Evolutionary conservation across 2,329 filamentous ascomycete genomes (phyloP).

Genomic region (Trichoderma afroharzianum): DNA sequence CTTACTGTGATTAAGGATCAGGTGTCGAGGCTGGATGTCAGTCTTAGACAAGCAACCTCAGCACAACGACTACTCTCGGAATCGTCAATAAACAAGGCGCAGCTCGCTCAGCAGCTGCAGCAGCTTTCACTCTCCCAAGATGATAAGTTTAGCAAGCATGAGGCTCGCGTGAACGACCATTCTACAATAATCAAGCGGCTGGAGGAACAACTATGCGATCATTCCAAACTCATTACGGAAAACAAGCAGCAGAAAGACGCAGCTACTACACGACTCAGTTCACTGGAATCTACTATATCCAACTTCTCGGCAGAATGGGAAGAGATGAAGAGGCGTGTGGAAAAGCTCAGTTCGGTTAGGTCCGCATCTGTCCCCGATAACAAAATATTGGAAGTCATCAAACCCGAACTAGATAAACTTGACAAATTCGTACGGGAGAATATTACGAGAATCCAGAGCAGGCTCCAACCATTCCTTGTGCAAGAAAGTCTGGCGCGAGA

Average conservation of each 20-base stretch:
- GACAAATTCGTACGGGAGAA: not conserved
- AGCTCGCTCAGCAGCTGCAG: not conserved
- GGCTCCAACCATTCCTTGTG: constrained; percentile 23
- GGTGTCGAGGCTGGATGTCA: not conserved
- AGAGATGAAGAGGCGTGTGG: not conserved
- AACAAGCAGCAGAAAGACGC: not conserved
- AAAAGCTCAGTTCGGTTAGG: not conserved
- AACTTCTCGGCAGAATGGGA: not conserved
- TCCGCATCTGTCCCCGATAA: not conserved
- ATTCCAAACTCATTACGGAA: not conserved
- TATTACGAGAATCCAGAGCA: not conserved
- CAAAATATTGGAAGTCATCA: not conserved
- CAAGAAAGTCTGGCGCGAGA: constrained; percentile 20
- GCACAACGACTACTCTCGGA: not conserved
- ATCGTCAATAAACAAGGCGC: not conserved
- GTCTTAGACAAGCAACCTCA: not conserved
- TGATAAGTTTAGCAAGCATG: not conserved
- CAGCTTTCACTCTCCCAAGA: not conserved
- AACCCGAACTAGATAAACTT: not conserved
- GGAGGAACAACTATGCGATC: not conserved
- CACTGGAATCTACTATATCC: not conserved
- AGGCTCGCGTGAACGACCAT: not conserved
- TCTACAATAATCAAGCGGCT: not conserved
- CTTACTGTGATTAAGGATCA: not conserved
- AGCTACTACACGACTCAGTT: not conserved